Evolutionary conservation across 306 rosid species (phyloP), one percentile per base, ranked within the genome.

Genomic region (Gleditsia sinensis): DNA sequence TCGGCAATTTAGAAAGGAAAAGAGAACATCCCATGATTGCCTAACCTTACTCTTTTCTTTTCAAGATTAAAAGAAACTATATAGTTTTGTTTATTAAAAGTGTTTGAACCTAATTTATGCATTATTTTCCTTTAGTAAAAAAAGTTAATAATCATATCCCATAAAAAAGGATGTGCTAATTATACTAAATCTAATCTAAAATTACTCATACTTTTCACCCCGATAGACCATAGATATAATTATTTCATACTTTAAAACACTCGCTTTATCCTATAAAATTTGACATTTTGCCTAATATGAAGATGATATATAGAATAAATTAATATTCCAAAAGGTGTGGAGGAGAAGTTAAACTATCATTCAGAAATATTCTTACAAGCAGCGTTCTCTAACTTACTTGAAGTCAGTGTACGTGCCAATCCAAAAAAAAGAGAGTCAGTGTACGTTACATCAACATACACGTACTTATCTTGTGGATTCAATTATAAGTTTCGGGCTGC

Each of bases 71-170:
- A 71, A 70, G n/a, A 37, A 51, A 5, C 9, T 51, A 6, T 25
- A 27, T 7, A 16, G 6, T 53, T 51, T 37, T 25, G 21, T 21
- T 50, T 37, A 1, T 8, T 63, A 51, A 37, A 69, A 7, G 16
- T 21, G 20, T 55, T 40, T 28, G 14, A 60, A 19, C 21, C 20
- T 20, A 73, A 30, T 13, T 42, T 73, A 7, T 48, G 14, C 19
- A 45, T 48, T 21, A 74, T 46, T 9, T 9, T 51, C 21, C 24
- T 23, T 17, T 12, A 34, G 50, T 33, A 8, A 23, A 46, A 42
- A 58, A 74, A 10, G 64, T 62, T 27, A 62, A 34, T 62, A 36
- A 49, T 62, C 37, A 14, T 16, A 21, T 24, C 39, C 65, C 54
- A n/a, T 64, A 10, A 10, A 11, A 40, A 40, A 16, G 16, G n/a